phyloP scores from a whole-genome alignment of 176 grass and related monocot genomes.

The Avena eriantha region DNA sequence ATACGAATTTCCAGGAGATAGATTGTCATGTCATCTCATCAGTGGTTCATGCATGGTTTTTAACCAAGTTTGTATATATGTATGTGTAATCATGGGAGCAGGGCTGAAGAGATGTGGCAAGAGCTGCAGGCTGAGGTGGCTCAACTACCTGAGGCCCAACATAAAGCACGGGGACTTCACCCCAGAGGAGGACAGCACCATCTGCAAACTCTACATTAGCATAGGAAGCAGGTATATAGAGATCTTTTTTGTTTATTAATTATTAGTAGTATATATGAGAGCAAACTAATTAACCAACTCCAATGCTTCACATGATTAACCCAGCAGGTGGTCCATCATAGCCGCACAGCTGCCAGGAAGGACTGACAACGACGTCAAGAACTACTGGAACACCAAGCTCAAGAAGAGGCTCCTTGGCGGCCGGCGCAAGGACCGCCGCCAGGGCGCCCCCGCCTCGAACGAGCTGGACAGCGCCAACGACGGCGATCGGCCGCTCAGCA shows the following conservation, averaged over 20 bases:
- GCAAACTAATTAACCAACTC: neutral
- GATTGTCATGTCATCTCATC: neutral
- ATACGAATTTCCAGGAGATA: neutral
- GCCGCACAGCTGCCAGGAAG: conserved; percentile 92
- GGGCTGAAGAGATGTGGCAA: conserved; percentile 84
- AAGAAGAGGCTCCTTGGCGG: conserved; percentile 91
- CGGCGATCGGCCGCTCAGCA: conserved; percentile 52
- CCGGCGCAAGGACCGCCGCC: conserved; percentile 60
- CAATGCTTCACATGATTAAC: neutral
- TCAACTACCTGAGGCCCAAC: conserved; percentile 97
- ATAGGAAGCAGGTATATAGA: conserved; percentile 95
- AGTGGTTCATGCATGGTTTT: neutral
- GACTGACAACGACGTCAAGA: conserved; percentile 95
- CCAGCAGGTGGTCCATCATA: conserved; percentile 91
- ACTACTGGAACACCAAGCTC: conserved; percentile 99
- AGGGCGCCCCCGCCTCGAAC: neutral
- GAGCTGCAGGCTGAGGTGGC: conserved; percentile 85
- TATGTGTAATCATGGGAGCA: conserved; percentile 25
- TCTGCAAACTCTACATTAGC: conserved; percentile 98
- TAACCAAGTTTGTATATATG: neutral
- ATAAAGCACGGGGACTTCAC: conserved; percentile 97
- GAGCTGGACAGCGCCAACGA: conserved; percentile 17
- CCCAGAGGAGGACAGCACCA: conserved; percentile 83
- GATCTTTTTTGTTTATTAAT: neutral
- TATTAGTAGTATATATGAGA: neutral